Conservation (phyloP, 2,329 filamentous ascomycete species). For the Colletotrichum phormii region DNA sequence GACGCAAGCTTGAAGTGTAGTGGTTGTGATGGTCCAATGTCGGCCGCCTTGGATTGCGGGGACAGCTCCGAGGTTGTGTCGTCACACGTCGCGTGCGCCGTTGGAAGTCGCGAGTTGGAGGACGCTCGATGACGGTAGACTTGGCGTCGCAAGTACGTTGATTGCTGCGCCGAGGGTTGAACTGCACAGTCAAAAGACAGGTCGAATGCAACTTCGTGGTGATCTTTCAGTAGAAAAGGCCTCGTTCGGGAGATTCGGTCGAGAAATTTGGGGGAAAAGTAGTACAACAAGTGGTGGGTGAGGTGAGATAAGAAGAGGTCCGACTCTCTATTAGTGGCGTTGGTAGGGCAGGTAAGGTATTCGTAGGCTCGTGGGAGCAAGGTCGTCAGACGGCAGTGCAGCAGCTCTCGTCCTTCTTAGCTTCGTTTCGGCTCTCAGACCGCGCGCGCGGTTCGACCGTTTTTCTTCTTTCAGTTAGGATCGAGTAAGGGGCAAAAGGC, state of each 20-base stretch:
- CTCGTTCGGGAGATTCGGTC: neutral
- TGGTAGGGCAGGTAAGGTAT: neutral
- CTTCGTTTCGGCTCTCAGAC: conserved; percentile 29
- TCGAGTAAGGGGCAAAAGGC: neutral
- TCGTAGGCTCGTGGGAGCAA: neutral
- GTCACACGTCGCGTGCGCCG: conserved; percentile 13
- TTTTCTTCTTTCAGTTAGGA: conserved; percentile 20
- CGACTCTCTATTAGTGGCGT: neutral
- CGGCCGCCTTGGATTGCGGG: neutral
- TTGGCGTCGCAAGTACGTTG: neutral
- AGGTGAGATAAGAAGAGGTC: conserved; percentile 1
- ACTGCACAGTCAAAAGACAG: neutral
- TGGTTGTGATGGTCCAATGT: neutral
- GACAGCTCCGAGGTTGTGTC: neutral
- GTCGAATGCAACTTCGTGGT: neutral
- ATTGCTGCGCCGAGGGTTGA: neutral
- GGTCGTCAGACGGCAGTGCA: neutral
- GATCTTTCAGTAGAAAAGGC: neutral
- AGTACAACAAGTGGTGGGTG: neutral
- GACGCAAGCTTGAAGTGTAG: neutral
- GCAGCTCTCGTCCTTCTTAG: neutral
- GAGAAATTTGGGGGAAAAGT: neutral
- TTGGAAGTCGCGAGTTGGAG: neutral
- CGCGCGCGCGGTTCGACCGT: conserved; percentile 31
- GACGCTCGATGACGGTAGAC: neutral